Conservation (phyloP, 2,329 filamentous ascomycete species). For the Talaromyces sp. region DNA sequence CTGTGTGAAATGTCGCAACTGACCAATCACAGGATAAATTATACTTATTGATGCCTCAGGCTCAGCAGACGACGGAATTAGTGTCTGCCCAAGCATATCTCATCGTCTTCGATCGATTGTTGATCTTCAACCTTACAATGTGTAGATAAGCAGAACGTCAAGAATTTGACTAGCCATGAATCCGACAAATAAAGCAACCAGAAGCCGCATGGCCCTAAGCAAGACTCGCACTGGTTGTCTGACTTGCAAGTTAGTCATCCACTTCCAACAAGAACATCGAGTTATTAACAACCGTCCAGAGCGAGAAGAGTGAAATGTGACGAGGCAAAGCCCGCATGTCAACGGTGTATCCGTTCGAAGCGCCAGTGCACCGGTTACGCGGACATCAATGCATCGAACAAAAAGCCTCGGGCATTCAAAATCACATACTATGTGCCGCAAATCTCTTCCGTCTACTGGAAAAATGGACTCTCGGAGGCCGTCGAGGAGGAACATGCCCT, state of each 20-base stretch:
- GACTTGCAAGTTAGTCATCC: conserved; percentile 16
- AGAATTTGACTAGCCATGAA: neutral
- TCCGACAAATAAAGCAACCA: neutral
- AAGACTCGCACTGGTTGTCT: conserved; percentile 10
- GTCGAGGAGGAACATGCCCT: conserved; percentile 11
- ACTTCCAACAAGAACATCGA: neutral
- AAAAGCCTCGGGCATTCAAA: conserved; percentile 2
- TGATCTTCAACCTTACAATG: neutral
- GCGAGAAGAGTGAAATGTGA: conserved; percentile 15
- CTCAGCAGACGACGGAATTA: neutral
- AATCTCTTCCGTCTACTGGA: neutral
- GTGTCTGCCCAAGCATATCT: neutral
- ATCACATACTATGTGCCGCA: conserved; percentile 15
- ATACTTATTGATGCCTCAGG: neutral
- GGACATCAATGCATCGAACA: neutral
- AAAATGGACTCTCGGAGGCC: neutral
- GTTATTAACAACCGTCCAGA: neutral
- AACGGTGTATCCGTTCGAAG: conserved; percentile 11
- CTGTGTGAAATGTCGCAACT: neutral
- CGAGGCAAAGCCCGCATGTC: conserved; percentile 11
- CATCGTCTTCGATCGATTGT: neutral
- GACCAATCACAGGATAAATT: neutral
- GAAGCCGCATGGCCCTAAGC: conserved; percentile 11
- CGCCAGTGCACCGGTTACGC: conserved; percentile 11
- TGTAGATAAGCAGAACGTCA: neutral